A percentile compares a stretch with the other conserved stretches of the same genome.
Evolutionary conservation across 352 stramenopile species (phyloP).

Genomic region (Hyaloperonospora brassicae): DNA sequence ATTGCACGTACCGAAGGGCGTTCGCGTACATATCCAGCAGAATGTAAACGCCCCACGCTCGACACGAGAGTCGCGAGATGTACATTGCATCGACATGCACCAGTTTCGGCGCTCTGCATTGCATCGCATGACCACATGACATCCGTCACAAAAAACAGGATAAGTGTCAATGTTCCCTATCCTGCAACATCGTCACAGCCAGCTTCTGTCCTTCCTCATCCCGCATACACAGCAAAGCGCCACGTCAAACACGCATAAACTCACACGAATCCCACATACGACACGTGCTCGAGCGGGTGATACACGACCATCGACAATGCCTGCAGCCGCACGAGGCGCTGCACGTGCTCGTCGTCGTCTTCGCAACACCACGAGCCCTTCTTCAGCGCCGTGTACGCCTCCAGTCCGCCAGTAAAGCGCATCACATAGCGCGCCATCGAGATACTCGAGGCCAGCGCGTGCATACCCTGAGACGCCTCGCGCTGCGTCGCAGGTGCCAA

Average conservation of each 20-base stretch:
- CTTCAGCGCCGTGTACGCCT: constrained; percentile 64
- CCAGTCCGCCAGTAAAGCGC: constrained; percentile 66
- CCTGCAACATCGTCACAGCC: not conserved
- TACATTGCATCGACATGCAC: constrained; percentile 66
- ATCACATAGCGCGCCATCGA: constrained; percentile 73
- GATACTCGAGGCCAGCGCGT: constrained; percentile 62
- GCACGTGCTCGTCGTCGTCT: constrained; percentile 59
- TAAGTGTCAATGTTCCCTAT: too few relatives aligned
- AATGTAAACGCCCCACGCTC: constrained; percentile 66
- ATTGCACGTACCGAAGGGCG: constrained; percentile 42
- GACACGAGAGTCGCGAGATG: constrained; percentile 61
- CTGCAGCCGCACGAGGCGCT: constrained; percentile 53
- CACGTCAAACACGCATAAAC: constrained; percentile 5
- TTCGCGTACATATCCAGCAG: constrained; percentile 76
- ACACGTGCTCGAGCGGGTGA: constrained; percentile 80
- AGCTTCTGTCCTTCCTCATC: not conserved
- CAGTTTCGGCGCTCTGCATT: constrained; percentile 56
- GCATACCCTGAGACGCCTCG: constrained; percentile 47
- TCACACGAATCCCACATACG: constrained; percentile 79
- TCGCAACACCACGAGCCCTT: constrained; percentile 72
- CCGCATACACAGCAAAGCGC: not conserved
- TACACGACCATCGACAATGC: constrained; percentile 79
- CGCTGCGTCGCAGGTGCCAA: constrained; percentile 39
- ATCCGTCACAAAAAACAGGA: too few relatives aligned
- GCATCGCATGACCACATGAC: constrained; percentile 1